Conservation (phyloP, 805 yeast genomes). For the Spathaspora hagerdaliae region DNA sequence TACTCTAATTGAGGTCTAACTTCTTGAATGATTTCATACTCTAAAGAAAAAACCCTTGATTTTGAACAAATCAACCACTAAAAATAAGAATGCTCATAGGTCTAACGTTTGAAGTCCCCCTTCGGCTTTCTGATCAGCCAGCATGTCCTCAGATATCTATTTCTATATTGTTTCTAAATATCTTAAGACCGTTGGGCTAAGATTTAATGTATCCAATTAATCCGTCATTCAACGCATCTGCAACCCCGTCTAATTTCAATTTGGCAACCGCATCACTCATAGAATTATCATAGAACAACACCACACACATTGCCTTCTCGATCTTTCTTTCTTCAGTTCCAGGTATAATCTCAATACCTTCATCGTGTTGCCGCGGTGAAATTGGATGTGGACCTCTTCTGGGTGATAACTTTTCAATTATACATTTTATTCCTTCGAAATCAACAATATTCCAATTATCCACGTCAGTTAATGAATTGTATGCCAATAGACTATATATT, state of each 20-base stretch:
- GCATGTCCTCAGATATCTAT: no score
- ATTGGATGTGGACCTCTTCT: not conserved
- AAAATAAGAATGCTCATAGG: no score
- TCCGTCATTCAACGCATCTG: constrained; percentile 27
- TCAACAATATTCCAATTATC: constrained; percentile 26
- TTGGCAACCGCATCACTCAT: constrained; percentile 33
- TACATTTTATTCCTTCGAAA: constrained; percentile 22
- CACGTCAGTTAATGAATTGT: constrained; percentile 12
- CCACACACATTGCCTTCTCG: constrained; percentile 18
- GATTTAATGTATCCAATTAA: constrained; percentile 24
- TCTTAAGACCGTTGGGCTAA: no score
- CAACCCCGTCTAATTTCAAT: constrained; percentile 28
- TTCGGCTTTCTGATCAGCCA: no score
- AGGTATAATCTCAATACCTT: constrained; percentile 1
- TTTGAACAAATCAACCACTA: no score
- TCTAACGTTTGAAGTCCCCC: no score
- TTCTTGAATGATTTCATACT: no score
- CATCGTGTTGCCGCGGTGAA: not conserved
- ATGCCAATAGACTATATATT: constrained; percentile 33
- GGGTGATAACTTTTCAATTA: not conserved
- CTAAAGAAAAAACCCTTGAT: no score
- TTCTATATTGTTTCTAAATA: no score
- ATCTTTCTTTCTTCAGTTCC: not conserved
- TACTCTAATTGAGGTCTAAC: no score
- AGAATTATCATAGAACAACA: constrained; percentile 25